These are phyloP conservation scores for Decorospora gaudefroyi DNA, from an alignment of 2,329 filamentous ascomycete genomes.

Conservation along the genomic window DNA sequence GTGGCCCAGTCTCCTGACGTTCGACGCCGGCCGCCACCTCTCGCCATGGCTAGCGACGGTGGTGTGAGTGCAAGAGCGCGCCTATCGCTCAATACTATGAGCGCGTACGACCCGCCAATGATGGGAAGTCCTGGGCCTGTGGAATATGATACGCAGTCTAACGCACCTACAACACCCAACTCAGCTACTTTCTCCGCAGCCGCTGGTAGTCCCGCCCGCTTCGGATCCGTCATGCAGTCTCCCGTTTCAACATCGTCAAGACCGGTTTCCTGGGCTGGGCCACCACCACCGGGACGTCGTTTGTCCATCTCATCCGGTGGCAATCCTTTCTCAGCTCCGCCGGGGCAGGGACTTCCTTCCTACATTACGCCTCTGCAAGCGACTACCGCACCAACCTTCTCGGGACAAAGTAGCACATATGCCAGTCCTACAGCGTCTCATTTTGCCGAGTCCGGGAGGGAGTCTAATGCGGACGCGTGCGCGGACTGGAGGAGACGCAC, in stretches of 20 bases:
- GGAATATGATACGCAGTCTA: constrained; percentile 68
- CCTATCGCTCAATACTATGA: constrained; percentile 60
- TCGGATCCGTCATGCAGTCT: constrained; percentile 70
- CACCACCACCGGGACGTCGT: constrained; percentile 70
- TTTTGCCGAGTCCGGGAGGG: constrained; percentile 66
- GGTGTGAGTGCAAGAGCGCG: constrained; percentile 62
- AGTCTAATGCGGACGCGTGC: constrained; percentile 73
- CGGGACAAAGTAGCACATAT: constrained; percentile 63
- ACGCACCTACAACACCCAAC: constrained; percentile 79
- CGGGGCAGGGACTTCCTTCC: constrained; percentile 63
- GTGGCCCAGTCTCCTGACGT: constrained; percentile 52
- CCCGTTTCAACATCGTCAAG: constrained; percentile 71
- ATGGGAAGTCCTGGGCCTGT: constrained; percentile 64
- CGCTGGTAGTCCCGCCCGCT: constrained; percentile 72
- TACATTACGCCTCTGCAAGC: constrained; percentile 61
- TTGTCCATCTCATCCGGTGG: constrained; percentile 79
- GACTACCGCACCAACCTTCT: constrained; percentile 60
- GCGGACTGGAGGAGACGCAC: constrained; percentile 82
- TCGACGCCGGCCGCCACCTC: constrained; percentile 74
- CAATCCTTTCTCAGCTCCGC: constrained; percentile 73
- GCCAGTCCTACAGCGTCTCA: constrained; percentile 69
- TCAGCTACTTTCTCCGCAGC: constrained; percentile 80
- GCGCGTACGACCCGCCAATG: constrained; percentile 64
- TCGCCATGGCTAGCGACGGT: constrained; percentile 79
- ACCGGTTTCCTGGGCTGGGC: constrained; percentile 72